phyloP scores from a whole-genome alignment of 768 basidiomycete species.

The Leccinum uliginosum region DNA sequence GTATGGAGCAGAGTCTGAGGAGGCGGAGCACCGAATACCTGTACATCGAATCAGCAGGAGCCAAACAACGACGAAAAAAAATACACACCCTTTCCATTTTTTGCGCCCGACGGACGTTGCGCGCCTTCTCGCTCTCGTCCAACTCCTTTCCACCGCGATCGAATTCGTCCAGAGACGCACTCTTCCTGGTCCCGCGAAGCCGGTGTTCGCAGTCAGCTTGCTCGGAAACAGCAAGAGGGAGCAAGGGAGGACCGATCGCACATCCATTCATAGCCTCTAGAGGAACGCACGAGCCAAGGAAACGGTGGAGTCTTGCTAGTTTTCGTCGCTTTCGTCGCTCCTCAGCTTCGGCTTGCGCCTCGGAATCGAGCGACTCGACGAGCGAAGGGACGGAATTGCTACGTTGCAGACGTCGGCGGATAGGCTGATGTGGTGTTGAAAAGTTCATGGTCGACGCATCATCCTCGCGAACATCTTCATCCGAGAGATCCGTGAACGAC shows the following conservation, averaged over 20 bases:
- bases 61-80: neutral
- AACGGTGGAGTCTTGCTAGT: slow-evolving; percentile 78
- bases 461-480: slow-evolving; percentile 45
- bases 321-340: slow-evolving; percentile 68
- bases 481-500: slow-evolving; percentile 64
- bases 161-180: slow-evolving; percentile 44
- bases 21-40: slow-evolving; percentile 82
- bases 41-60: slow-evolving; percentile 4
- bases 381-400: slow-evolving; percentile 44
- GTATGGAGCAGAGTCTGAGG: slow-evolving; percentile 78
- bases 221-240: slow-evolving; percentile 26
- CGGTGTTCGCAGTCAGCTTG: slow-evolving; percentile 36
- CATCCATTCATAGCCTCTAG: slow-evolving; percentile 58
- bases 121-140: slow-evolving; percentile 67
- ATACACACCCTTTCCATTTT: slow-evolving; percentile 81
- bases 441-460: slow-evolving; percentile 28
- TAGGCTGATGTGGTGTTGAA: slow-evolving; percentile 24
- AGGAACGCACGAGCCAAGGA: slow-evolving; percentile 79
- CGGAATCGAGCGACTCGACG: slow-evolving; percentile 45
- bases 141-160: slow-evolving; percentile 70
- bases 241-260: slow-evolving; percentile 29
- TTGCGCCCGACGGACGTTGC: slow-evolving; percentile 72
- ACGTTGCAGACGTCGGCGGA: slow-evolving; percentile 22
- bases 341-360: slow-evolving; percentile 57
- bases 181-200: slow-evolving; percentile 43